Percentiles rank a stretch among this genome's conserved stretches.
Conservation (phyloP, 2,329 filamentous ascomycete species). For the Podosphaera aphanis region DNA sequence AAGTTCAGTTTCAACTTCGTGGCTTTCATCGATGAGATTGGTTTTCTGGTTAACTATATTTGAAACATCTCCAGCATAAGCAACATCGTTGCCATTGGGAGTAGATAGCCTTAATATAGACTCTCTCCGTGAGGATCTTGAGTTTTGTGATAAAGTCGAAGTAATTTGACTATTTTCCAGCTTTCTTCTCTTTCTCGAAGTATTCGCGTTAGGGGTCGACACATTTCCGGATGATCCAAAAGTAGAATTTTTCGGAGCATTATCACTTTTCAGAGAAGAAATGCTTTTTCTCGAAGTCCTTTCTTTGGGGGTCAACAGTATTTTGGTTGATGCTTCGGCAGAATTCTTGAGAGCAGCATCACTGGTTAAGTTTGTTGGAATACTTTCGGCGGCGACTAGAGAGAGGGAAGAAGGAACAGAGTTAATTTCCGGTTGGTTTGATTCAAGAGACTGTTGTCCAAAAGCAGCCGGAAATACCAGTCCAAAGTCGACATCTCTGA, state of each 20-base stretch:
- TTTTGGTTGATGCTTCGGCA: too few species aligned
- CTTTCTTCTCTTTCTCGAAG: slow-evolving; percentile 15
- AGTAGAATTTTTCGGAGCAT: neutral
- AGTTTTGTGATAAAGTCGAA: slow-evolving; percentile 9
- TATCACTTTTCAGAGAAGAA: neutral
- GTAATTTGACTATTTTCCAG: slow-evolving; percentile 9
- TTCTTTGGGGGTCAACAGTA: too few species aligned
- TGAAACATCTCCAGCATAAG: slow-evolving; percentile 1
- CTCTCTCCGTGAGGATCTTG: slow-evolving; percentile 9
- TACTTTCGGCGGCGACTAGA: slow-evolving; percentile 1
- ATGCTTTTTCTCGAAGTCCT: too few species aligned
- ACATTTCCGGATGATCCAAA: neutral
- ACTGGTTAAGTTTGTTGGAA: slow-evolving; percentile 5
- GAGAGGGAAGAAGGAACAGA: neutral
- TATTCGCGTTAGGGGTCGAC: slow-evolving; percentile 14
- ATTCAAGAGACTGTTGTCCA: slow-evolving; percentile 3
- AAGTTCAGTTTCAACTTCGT: too few species aligned
- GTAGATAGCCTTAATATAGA: slow-evolving; percentile 9
- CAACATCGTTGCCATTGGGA: slow-evolving; percentile 3
- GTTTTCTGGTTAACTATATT: neutral
- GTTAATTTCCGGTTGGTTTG: slow-evolving; percentile 1
- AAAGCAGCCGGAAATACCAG: slow-evolving; percentile 22
- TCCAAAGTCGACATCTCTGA: slow-evolving; percentile 36
- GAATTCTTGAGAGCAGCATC: too few species aligned
- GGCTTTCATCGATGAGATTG: too few species aligned